A percentile compares a stretch with the other conserved stretches of the same genome.
These are phyloP conservation scores for Alternaria sp. DNA, from an alignment of 2,329 filamentous ascomycete species.

Conservation along the genomic window DNA sequence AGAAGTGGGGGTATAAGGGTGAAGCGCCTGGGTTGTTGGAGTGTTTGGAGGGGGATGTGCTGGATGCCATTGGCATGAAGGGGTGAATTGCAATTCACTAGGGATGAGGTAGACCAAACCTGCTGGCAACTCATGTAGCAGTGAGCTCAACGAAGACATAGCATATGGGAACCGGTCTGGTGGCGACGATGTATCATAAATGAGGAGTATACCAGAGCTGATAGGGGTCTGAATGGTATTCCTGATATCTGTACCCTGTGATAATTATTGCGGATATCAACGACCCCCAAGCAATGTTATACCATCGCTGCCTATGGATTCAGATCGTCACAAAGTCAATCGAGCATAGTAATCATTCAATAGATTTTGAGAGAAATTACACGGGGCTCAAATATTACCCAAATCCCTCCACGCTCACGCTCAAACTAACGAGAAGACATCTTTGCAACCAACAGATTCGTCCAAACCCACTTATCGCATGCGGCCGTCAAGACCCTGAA, in stretches of 20 bases:
- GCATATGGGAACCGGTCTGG: neutral
- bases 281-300: neutral
- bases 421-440: slow-evolving; percentile 10
- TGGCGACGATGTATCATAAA: neutral
- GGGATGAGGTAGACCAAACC: neutral
- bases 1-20: slow-evolving; percentile 64
- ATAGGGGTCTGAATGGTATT: too few species aligned
- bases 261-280: neutral
- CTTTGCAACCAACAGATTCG: slow-evolving; percentile 12
- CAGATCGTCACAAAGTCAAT: neutral
- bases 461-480: slow-evolving; percentile 19
- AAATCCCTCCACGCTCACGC: slow-evolving; percentile 3
- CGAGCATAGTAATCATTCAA: neutral
- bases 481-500: slow-evolving; percentile 55
- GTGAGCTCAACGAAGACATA: neutral
- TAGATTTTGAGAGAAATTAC: slow-evolving; percentile 7
- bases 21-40: slow-evolving; percentile 58
- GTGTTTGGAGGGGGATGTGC: slow-evolving; percentile 29
- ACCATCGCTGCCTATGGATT: neutral
- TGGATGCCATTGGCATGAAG: slow-evolving; percentile 14
- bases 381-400: slow-evolving; percentile 1
- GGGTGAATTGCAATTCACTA: neutral
- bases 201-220: neutral
- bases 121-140: neutral
- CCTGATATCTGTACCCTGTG: neutral